These are phyloP conservation scores for Pseudocercospora macadamiae DNA, from an alignment of 2,329 filamentous ascomycete genomes.

Conservation along the genomic window DNA sequence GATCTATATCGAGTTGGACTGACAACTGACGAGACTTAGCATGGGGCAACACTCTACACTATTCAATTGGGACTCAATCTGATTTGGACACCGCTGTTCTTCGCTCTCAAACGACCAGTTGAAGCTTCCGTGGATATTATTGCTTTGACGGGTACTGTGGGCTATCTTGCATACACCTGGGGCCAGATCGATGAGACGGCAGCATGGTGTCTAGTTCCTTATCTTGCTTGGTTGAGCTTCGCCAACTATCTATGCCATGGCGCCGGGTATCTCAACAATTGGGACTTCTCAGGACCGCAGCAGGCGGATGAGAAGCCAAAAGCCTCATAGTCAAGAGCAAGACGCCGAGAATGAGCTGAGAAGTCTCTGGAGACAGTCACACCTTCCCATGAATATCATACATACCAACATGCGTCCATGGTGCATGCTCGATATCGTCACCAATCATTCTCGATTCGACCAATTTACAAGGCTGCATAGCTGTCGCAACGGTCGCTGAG, in stretches of 20 bases:
- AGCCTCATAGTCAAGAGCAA: not conserved
- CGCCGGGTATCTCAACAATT: slow-evolving; percentile 45
- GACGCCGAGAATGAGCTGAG: too few relatives aligned
- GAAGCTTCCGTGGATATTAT: slow-evolving; percentile 76
- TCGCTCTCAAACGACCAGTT: slow-evolving; percentile 71
- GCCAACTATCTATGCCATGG: slow-evolving; percentile 73
- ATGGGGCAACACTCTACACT: slow-evolving; percentile 79
- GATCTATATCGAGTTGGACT: not conserved
- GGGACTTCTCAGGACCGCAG: slow-evolving; percentile 39
- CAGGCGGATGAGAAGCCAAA: slow-evolving; percentile 10
- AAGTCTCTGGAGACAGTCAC: not conserved
- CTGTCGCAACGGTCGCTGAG: too few relatives aligned
- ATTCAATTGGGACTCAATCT: slow-evolving; percentile 84
- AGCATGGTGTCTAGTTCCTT: slow-evolving; percentile 76
- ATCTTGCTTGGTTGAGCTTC: slow-evolving; percentile 83
- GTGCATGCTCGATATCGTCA: too few relatives aligned
- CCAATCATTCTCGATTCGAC: too few relatives aligned
- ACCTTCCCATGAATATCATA: not conserved
- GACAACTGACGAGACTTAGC: slow-evolving; percentile 32
- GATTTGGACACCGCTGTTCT: slow-evolving; percentile 92
- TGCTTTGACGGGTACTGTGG: slow-evolving; percentile 70
- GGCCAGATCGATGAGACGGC: slow-evolving; percentile 71
- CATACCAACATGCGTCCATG: not conserved
- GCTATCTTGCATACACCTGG: slow-evolving; percentile 77
- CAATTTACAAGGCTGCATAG: too few relatives aligned